Evolutionary conservation across 345 rosid genomes (phyloP).

Genomic region (Raphanus sativus): DNA sequence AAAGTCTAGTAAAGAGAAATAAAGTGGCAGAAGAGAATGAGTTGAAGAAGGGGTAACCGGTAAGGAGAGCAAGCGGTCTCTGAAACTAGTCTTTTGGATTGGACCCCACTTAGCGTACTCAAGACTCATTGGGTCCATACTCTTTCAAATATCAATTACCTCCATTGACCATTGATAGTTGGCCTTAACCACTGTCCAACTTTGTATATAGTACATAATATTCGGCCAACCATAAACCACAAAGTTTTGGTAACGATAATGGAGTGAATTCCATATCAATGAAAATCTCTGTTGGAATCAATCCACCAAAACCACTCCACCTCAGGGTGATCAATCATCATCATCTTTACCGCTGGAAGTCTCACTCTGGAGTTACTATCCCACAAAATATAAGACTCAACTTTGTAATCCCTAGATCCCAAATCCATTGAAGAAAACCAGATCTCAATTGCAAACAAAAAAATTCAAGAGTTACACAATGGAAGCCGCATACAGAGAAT

Average conservation of each 20-base stretch:
- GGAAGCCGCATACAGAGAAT: too few species aligned
- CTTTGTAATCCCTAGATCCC: too few species aligned
- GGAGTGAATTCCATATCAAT: constrained; percentile 83
- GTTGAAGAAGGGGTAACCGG: too few species aligned
- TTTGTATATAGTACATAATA: constrained; percentile 52
- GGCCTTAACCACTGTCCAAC: constrained; percentile 89
- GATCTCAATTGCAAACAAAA: too few species aligned
- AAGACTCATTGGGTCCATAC: constrained; percentile 62
- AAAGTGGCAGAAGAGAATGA: too few species aligned
- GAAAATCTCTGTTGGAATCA: constrained; percentile 79
- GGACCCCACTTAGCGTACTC: constrained; percentile 68
- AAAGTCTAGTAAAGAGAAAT: too few species aligned
- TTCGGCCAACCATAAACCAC: constrained; percentile 84
- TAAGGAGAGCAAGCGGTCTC: constrained; percentile 34
- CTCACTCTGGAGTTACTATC: constrained; percentile 52
- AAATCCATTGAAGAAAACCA: too few species aligned
- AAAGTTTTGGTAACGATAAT: constrained; percentile 65
- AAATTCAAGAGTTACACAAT: too few species aligned
- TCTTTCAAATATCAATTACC: constrained; percentile 68
- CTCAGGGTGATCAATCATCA: constrained; percentile 93
- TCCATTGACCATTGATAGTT: constrained; percentile 85
- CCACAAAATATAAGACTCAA: too few species aligned
- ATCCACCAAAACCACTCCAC: constrained; percentile 99
- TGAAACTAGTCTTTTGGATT: constrained; percentile 60
- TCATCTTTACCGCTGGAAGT: constrained; percentile 63